phyloP scores from a whole-genome alignment of 1,284 basidiomycete genomes.

The Anthracocystis walkeri region DNA sequence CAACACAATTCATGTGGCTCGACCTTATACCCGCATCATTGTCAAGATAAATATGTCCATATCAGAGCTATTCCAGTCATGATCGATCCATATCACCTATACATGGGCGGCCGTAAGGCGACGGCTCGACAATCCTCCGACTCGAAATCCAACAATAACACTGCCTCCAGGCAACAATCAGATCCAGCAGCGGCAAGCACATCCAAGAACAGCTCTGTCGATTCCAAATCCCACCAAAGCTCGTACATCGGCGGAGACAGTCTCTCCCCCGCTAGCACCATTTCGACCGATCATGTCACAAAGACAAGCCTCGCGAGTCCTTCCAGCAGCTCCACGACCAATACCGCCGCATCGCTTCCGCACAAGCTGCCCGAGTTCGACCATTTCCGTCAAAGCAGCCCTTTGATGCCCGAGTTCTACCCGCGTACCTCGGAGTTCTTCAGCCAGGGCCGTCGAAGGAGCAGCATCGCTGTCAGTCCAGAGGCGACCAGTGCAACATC shows the following conservation, averaged over 20 bases:
- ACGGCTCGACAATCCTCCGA: conserved; percentile 12
- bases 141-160: conserved; percentile 8
- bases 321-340: conserved; percentile 24
- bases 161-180: conserved; percentile 5
- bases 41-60: conserved; percentile 10
- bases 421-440: conserved; percentile 52
- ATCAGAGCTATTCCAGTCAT: conserved; percentile 7
- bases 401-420: conserved; percentile 43
- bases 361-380: conserved; percentile 50
- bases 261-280: conserved; percentile 34
- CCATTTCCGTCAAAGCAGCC: conserved; percentile 45
- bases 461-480: conserved; percentile 23
- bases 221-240: conserved; percentile 36
- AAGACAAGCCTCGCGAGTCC: conserved; percentile 28
- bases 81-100: conserved; percentile 50
- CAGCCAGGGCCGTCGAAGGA: conserved; percentile 39
- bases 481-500: conserved; percentile 4
- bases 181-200: not conserved
- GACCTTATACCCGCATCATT: not conserved
- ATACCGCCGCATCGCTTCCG: conserved; percentile 11
- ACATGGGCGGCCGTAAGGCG: conserved; percentile 20
- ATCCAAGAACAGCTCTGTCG: conserved; percentile 36
- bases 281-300: conserved; percentile 21
- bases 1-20: no score
- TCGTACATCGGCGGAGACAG: conserved; percentile 32